Evolutionary conservation across 768 basidiomycete genomes (phyloP), one percentile per base, ranked within the genome.

Genomic region (Auriscalpium microsporum): DNA sequence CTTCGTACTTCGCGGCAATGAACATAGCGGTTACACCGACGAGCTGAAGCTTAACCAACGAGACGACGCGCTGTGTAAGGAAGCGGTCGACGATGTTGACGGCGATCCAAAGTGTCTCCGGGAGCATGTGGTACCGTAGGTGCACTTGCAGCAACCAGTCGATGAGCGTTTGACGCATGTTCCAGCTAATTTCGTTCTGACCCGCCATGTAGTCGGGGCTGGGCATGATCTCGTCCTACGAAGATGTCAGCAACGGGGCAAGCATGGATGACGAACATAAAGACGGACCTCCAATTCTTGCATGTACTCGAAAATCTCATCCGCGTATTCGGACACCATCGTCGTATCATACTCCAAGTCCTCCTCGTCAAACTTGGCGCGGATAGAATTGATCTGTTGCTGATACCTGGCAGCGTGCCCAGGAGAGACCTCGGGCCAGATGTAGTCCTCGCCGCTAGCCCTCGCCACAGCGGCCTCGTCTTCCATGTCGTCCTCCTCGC

Each of bases 11-110:
- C 56, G 93, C 87, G 0, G 96, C 96, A 62, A 99, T 87, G 76
- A 98, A 98, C 89, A 99, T 94, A 48, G 96, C 95, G 0, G 94
- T 96, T 58, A 99, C 90, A 28, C 96, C 96, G 54, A 99, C 96
- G 28, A 99, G 86, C 68, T 96, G 94, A 36, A 95, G 79, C 68
- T 94, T 94, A 57, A 81, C 74, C 35, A 94, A 74, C 1, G 89
- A 86, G 58, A 94, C 84, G 49, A 82, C 79, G 11, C 92, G 87
- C 37, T 74, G 68, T 14, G 79, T 80, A 16, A 87, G 75, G 72
- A 87, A 86, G 50, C 86, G 82, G 64, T 87, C 85, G 53, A 94
- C 81, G 58, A 99, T 86, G 75, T 98, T 99, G 77, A 99, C 81
- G 44, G 95, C 91, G 64, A 98, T 98, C 96, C 96, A 99, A 16